Conservation (phyloP, 768 basidiomycete species). For the Boletus speciosus region DNA sequence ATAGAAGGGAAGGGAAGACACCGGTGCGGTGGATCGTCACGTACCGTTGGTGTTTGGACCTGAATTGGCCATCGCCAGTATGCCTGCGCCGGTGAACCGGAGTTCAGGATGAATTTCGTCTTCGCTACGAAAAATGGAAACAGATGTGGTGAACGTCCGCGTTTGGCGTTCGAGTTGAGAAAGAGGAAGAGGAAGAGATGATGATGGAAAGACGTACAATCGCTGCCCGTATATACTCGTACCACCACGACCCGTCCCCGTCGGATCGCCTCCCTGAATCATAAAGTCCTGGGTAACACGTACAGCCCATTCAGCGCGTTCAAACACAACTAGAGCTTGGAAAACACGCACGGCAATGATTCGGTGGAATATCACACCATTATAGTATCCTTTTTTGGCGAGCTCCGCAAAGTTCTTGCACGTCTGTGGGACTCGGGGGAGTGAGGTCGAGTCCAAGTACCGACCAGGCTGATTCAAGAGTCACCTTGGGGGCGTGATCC, state of each 20-base stretch:
- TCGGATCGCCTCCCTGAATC: conserved; percentile 95
- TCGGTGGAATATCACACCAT: conserved; percentile 84
- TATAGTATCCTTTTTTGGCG: conserved; percentile 90
- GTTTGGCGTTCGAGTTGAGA: neutral
- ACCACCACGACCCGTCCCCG: conserved; percentile 91
- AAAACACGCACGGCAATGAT: conserved; percentile 66
- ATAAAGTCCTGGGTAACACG: conserved; percentile 74
- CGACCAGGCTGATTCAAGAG: conserved; percentile 2
- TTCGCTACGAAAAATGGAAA: conserved; percentile 47
- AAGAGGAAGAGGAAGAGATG: no score
- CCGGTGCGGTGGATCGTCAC: neutral
- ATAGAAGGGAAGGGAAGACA: neutral
- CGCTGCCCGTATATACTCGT: conserved; percentile 86
- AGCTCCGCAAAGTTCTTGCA: conserved; percentile 95
- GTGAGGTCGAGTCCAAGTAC: neutral
- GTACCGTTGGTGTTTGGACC: conserved; percentile 87
- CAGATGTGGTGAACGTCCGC: neutral
- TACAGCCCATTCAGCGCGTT: neutral
- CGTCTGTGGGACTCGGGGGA: conserved; percentile 50
- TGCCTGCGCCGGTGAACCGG: conserved; percentile 93
- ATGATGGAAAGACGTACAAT: conserved; percentile 52
- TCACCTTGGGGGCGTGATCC: conserved; percentile 78
- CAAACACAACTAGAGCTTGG: neutral
- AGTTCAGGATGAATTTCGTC: conserved; percentile 91
- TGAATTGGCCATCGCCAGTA: conserved; percentile 96